Base-by-base conservation (phyloP, 2,329 filamentous ascomycete genomes). In the Decorospora gaudefroyi region DNA sequence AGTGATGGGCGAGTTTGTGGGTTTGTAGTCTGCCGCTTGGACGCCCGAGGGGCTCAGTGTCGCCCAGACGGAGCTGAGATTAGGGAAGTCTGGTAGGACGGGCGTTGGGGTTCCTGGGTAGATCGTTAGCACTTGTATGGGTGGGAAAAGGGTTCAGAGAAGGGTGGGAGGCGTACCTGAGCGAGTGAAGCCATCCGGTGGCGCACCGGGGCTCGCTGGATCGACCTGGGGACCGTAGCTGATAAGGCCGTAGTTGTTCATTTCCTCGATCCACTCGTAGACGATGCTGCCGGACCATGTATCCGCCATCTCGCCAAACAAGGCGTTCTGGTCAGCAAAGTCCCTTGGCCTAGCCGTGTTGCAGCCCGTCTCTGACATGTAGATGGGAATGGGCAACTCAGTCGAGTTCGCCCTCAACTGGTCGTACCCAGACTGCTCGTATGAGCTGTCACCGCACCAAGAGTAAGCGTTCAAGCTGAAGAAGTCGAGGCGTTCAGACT, bases 201-300 rank as follows among this genome's bases (percentile, higher is more conserved):
- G 80, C 1, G 77, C 62, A 31, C 50, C 53, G 2, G 69, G 59
- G 13, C 60, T 58, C 1, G 77, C 69, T 15, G 77, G 72, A 23
- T 76, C 76, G 8, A 77, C 78, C n/a, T 75, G 70, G 3, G 80
- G 73, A 1, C 86, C 88, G 65, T 95, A 95, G 13, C 79, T 84
- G 58, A 95, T 80, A 23, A 95, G 76, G 26, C 90, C 90, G 69
- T 95, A 95, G 61, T 88, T 72, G 70, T 95, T 95, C 36, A 80
- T 76, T 70, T 95, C 90, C 65, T 92, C 75, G 51, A 95, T 89
- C 90, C 90, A 95, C 67, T 95, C 89, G 71, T 95, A 95, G 55
- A 95, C 78, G 51, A 95, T 90, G 39, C 87, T 79, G 41, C 90
- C 90, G 37, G 87, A 90, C 78, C 81, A 85, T 18, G 76, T 83